Base-by-base conservation (phyloP, 2,329 filamentous ascomycete genomes). In the Coniochaeta sp. region DNA sequence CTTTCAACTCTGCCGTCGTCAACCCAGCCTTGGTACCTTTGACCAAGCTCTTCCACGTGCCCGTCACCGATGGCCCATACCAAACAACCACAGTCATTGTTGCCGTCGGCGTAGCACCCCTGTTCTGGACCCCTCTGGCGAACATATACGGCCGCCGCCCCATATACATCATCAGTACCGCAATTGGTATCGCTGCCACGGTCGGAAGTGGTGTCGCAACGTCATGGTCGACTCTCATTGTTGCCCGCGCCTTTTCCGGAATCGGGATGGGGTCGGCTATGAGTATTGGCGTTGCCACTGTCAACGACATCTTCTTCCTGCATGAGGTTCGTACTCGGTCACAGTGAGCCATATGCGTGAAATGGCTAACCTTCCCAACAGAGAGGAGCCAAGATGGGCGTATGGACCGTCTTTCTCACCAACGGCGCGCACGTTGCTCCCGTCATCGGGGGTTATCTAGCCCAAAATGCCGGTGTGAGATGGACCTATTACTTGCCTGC, bases 141-240 rank as follows among this genome's bases (percentile, higher is more conserved):
- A 53, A 53, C 50, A 49, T 57, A n/a, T 49, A 52, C 7, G 56
- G 56, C 26, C 55, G 56, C 14, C 55, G 56, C 9, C 56, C 56
- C 3, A 18, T 57, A n/a, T 55, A 53, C 30, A 49, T 58, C 6
- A 45, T 55, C 35, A 5, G 52, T 2, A 28, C 53, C n/a, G 50
- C 52, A 13, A 50, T 57, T 33, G 52, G 52, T 18, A 53, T 48
- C 18, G 52, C 24, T 9, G 49, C 49, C 1, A 53, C 52, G 1
- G 18, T 49, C 4, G 52, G 52, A 13, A 38, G 28, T 9, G 52
- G 52, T 16, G 24, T 18, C 3, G 52, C 54, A 8, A 52, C 47
- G 8, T 48, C 49, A 6, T 50, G 55, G 46, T 31, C 49, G 3
- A 20, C 26, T 9, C 42, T 53, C 8, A 48, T 53, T 16, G 48